A percentile compares a stretch with the other conserved stretches of the same genome.
phyloP scores from a whole-genome alignment of 2,329 filamentous ascomycete species.

The Cercospora zeae-maydis region DNA sequence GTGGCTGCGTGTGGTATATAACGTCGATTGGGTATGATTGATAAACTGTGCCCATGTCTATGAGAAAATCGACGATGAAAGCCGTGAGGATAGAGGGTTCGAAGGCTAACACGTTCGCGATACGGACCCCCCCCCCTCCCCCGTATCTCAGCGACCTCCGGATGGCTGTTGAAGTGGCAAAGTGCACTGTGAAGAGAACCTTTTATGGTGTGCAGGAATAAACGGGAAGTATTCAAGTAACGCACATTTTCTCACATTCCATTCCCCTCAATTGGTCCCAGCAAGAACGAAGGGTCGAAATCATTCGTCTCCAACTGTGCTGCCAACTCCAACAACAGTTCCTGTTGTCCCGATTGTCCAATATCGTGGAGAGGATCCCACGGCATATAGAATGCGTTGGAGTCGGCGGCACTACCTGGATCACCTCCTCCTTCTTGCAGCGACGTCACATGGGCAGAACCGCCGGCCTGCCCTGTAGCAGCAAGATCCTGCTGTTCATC shows the following conservation, averaged over 20 bases:
- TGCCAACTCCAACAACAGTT: conserved; percentile 6
- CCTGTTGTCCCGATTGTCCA: conserved; percentile 5
- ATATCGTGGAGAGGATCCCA: conserved; percentile 8
- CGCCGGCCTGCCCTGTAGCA: background rate
- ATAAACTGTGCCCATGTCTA: too few species aligned
- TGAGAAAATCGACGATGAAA: background rate
- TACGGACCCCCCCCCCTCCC: too few species aligned
- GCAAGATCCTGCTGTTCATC: background rate
- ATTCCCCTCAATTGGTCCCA: background rate
- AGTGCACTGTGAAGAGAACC: too few species aligned
- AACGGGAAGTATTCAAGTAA: too few species aligned
- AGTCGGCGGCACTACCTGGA: background rate
- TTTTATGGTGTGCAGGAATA: too few species aligned
- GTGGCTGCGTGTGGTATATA: background rate
- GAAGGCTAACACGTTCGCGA: too few species aligned
- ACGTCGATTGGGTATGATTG: too few species aligned
- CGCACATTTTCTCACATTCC: background rate
- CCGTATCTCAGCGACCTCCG: too few species aligned
- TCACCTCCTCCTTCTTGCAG: background rate
- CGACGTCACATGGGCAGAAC: background rate
- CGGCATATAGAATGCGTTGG: background rate
- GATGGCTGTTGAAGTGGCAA: too few species aligned
- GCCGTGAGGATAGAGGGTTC: too few species aligned
- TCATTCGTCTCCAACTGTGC: conserved; percentile 4
- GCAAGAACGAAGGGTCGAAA: conserved; percentile 7